phyloP scores from a whole-genome alignment of 2,329 filamentous ascomycete species.

The Apiospora pterosperma region DNA sequence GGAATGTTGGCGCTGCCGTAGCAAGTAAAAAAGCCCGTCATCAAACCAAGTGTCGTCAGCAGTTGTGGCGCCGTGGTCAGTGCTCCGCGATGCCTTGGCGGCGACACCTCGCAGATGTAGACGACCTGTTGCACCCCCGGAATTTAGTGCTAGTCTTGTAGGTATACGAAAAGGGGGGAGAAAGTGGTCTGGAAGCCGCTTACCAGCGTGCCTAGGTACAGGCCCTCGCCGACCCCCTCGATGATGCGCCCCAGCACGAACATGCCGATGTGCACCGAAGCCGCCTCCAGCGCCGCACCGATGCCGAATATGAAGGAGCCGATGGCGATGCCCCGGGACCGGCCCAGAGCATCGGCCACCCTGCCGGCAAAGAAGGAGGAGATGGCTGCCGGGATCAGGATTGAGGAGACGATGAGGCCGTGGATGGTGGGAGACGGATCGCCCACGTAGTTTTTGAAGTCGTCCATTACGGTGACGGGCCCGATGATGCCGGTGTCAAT shows the following conservation, averaged over 20 bases:
- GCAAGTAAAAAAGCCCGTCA: constrained; percentile 11
- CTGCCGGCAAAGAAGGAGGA: constrained; percentile 10
- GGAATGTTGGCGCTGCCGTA: constrained; percentile 10
- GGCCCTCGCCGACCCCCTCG: constrained; percentile 12
- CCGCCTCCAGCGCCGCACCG: constrained; percentile 10
- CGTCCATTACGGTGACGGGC: constrained; percentile 11
- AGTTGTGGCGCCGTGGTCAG: constrained; percentile 10
- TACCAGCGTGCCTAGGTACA: constrained; percentile 10
- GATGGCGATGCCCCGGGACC: constrained; percentile 6
- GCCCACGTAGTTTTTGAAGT: constrained; percentile 9
- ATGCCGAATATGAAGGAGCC: constrained; percentile 9
- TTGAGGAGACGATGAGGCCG: constrained; percentile 13
- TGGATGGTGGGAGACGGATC: constrained; percentile 9
- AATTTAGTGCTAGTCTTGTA: background rate
- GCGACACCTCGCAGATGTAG: constrained; percentile 12
- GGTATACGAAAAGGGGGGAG: background rate
- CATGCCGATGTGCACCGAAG: constrained; percentile 10
- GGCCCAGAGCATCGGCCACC: constrained; percentile 11
- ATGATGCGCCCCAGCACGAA: constrained; percentile 11
- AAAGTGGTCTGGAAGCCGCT: too few species aligned
- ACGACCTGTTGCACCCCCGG: background rate
- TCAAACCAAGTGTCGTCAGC: constrained; percentile 8
- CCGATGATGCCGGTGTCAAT: constrained; percentile 14
- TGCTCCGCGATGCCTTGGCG: constrained; percentile 5
- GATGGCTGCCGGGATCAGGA: constrained; percentile 11